Percentiles rank a stretch among this genome's conserved stretches.
phyloP scores from a whole-genome alignment of 1,284 basidiomycete genomes.

The Clitocybe nebularis region DNA sequence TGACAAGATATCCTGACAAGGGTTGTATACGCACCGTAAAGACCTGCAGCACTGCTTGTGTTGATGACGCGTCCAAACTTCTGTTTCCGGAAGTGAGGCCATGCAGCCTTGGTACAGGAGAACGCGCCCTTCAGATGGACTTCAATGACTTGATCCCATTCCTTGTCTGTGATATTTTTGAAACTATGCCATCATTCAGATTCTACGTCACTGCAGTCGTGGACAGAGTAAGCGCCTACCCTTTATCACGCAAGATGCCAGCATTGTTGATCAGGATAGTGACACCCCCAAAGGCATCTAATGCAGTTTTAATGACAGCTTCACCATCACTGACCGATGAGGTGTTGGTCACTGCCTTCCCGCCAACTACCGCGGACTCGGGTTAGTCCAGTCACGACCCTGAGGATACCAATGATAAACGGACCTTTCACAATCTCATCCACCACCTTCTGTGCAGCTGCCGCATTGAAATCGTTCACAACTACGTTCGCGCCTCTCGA shows the following conservation, averaged over 20 bases:
- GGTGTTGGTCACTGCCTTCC: constrained; percentile 83
- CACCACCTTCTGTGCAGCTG: constrained; percentile 90
- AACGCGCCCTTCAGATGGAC: constrained; percentile 96
- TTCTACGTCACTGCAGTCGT: background rate
- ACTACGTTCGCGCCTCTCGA: constrained; percentile 91
- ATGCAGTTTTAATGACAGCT: constrained; percentile 83
- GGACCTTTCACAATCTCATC: constrained; percentile 83
- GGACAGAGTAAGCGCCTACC: constrained; percentile 40
- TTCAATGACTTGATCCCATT: constrained; percentile 83
- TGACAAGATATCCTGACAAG: background rate
- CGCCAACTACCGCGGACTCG: constrained; percentile 57
- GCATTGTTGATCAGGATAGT: constrained; percentile 95
- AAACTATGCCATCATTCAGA: constrained; percentile 46
- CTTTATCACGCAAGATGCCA: constrained; percentile 84
- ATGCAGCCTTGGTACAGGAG: constrained; percentile 93
- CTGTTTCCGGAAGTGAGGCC: constrained; percentile 94
- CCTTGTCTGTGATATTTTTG: constrained; percentile 89
- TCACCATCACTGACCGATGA: constrained; percentile 89
- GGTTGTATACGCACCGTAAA: constrained; percentile 57
- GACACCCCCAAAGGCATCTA: constrained; percentile 84
- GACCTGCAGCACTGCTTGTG: constrained; percentile 85
- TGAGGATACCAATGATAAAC: constrained; percentile 19
- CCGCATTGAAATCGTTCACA: constrained; percentile 90
- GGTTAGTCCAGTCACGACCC: background rate
- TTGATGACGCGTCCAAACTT: constrained; percentile 93